Evolutionary conservation across 2,329 filamentous ascomycete genomes (phyloP).

Genomic region (Beauveria medogensis): DNA sequence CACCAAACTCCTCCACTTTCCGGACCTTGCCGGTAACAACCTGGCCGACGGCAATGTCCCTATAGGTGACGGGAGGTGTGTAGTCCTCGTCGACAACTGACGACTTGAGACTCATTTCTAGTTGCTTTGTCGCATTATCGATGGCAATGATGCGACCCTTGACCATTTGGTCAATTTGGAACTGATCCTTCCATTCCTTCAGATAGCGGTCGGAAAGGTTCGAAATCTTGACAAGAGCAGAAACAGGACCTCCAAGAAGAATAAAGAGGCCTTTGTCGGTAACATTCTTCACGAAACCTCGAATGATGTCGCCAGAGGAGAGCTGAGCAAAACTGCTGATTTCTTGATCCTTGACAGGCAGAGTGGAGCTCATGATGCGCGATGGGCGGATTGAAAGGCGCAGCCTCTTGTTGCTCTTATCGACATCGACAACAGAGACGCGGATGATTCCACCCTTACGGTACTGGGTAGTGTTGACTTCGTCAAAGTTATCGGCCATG

Average conservation of each 20-base stretch:
- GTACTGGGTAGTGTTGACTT: constrained; percentile 66
- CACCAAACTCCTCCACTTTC: constrained; percentile 91
- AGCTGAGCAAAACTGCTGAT: constrained; percentile 65
- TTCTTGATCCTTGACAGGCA: constrained; percentile 73
- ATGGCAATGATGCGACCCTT: constrained; percentile 74
- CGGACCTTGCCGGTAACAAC: constrained; percentile 82
- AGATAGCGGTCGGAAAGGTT: constrained; percentile 86
- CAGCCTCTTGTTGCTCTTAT: constrained; percentile 76
- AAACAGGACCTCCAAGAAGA: constrained; percentile 69
- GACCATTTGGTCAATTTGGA: constrained; percentile 83
- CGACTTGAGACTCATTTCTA: constrained; percentile 81
- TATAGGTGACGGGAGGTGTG: constrained; percentile 61
- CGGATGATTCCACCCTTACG: constrained; percentile 81
- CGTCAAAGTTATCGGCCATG: constrained; percentile 75
- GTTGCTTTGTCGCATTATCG: constrained; percentile 58
- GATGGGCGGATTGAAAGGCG: constrained; percentile 78
- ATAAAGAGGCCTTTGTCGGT: constrained; percentile 86
- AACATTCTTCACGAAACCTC: constrained; percentile 88
- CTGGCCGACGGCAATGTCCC: constrained; percentile 72
- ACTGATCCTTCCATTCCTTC: constrained; percentile 91
- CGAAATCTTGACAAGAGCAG: constrained; percentile 74
- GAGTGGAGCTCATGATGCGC: constrained; percentile 76
- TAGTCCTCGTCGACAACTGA: constrained; percentile 78
- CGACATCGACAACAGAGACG: constrained; percentile 75
- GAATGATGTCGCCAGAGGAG: constrained; percentile 67